Base-by-base conservation (phyloP, 1,284 basidiomycete species). In the Testicularia cyperi region DNA sequence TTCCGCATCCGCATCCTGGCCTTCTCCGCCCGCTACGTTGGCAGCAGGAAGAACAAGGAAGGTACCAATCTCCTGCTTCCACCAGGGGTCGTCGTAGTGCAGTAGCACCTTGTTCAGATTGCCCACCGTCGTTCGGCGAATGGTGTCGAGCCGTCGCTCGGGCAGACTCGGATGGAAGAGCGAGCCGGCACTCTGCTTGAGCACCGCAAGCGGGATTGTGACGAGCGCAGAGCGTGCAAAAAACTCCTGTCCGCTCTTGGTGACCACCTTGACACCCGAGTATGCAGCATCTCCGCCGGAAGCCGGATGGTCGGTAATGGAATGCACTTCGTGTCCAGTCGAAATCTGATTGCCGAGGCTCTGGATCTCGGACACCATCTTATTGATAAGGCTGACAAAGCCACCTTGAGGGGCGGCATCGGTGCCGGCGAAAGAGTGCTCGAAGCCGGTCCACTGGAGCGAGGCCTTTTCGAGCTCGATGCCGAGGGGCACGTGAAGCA, bases 321-420 rank as follows among this genome's bases (percentile, higher is more conserved):
- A 51, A 18, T 53, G 49, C 9, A 78, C 41, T 10, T 47, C 28
- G 7, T 65, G 53, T 6, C 79, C 78, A 5, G 78, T 65, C 15
- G 68, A 43, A 21, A 81, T 60, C 19, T 77, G 60, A 1, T 77
- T 78, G 1, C 79, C 80, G 0, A 66, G 46, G 5, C 46, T 47
- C 24, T 69, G 63, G 23, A 78, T 71, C 13, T 78, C 74, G 3
- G 70, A 60, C 9, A 78, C 56, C 9, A 81, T 64, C 23, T 75
- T 72, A 55, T 78, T 68, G 35, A 79, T 65, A 27, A 72, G 60
- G 2, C 36, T 34, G 23, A 53, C 44, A 68, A 81, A 82, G 0
- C 81, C 81, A 5, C 80, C 80, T 32, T 77, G 75, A 9, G 81
- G 81, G 5, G 78, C 79, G 10, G 43, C 76, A 58, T 82, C 81